Evolutionary conservation across 441 rosid genomes (phyloP), one percentile per base, ranked within the genome.

Genomic region (Mallotus japonicus): DNA sequence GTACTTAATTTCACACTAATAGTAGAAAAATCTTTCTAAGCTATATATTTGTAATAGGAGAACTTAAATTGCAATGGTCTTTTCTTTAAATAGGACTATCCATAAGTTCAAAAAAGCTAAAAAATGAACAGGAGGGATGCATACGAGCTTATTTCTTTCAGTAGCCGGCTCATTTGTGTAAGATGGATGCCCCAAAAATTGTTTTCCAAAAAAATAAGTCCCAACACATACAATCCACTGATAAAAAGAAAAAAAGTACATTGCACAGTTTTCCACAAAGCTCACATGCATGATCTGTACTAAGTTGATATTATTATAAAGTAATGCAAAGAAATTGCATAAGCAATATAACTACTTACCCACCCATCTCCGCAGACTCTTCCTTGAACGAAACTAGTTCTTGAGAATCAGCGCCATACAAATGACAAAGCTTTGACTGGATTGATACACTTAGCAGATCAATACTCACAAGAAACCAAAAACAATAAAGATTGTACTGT

Each of bases 341-440:
- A 55, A 20, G 1, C n/a, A 72, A 40, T 9, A 24, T n/a, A 62
- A 71, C 54, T 72, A 86, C 91, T 88, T 84, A 95, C 98, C 98
- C 98, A 75, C 97, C 99, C 89, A 90, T 82, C 86, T 93, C 99
- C 65, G 90, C 77, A 5, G 95, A 77, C 84, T 92, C 96, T 86
- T 93, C 99, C 81, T 90, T 93, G 65, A 72, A 74, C 62, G 85
- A 81, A 59, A 87, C 84, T 76, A 92, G 72, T 72, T 84, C 83
- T 47, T 61, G 75, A 28, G 93, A 82, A 84, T 88, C 90, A 65
- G 89, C 92, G 67, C 79, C 87, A n/a, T 79, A 79, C 77, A 95
- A 79, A 80, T 90, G 84, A 81, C 99, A 95, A 60, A 75, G 90
- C 69, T 84, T 89, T 76, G 99, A 93, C 98, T 95, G 90, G 86